phyloP scores from a whole-genome alignment of 129 eudicot genomes.

The Apium graveolens region DNA sequence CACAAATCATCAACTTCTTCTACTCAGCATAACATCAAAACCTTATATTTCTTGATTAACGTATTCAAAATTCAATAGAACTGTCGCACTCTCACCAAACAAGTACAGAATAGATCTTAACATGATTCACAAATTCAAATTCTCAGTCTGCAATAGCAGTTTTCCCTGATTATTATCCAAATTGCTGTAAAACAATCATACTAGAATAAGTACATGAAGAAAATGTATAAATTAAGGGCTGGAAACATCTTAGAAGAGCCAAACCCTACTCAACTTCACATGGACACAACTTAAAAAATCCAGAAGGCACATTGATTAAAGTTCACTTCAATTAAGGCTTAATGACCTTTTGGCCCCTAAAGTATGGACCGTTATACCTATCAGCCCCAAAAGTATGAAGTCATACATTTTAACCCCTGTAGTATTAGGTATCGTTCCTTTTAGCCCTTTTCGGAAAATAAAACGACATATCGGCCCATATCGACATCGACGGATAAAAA shows the following conservation, averaged over 20 bases:
- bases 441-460: too few species aligned
- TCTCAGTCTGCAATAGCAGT: neutral
- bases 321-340: too few species aligned
- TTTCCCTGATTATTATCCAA: neutral
- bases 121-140: neutral
- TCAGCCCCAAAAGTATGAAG: too few species aligned
- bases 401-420: too few species aligned
- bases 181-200: neutral
- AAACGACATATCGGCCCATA: too few species aligned
- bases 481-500: too few species aligned
- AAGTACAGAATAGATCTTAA: neutral
- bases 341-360: too few species aligned
- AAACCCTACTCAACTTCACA: neutral
- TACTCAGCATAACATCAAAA: neutral
- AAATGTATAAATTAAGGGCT: neutral
- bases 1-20: constrained; percentile 1
- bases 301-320: too few species aligned
- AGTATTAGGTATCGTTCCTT: too few species aligned
- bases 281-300: neutral
- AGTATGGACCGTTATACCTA: too few species aligned
- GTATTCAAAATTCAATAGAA: neutral
- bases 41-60: neutral
- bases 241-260: neutral
- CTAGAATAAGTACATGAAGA: neutral
- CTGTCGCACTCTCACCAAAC: neutral